These are phyloP conservation scores for Ophiostoma fasciatum DNA, from an alignment of 2,329 filamentous ascomycete species.

Conservation along the genomic window DNA sequence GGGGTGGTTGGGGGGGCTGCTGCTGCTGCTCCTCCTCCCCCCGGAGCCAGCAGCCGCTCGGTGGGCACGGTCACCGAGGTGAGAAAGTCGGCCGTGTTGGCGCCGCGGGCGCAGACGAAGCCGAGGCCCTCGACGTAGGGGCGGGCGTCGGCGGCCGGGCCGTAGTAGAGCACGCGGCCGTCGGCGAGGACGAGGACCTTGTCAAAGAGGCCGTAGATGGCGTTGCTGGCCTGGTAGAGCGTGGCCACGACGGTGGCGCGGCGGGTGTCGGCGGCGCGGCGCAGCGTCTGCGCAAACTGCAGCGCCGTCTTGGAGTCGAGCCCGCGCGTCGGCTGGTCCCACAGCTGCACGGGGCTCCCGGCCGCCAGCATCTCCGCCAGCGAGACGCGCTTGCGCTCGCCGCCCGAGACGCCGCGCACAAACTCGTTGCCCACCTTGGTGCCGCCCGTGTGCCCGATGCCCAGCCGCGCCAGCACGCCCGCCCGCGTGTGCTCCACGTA, in stretches of 20 bases:
- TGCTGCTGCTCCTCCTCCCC: too few relatives aligned
- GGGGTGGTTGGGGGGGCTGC: constrained; percentile 58
- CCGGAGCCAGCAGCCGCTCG: not conserved
- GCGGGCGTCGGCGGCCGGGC: constrained; percentile 33
- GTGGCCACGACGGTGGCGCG: constrained; percentile 44
- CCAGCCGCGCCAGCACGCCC: constrained; percentile 50
- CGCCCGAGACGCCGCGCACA: constrained; percentile 45
- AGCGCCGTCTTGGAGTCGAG: constrained; percentile 51
- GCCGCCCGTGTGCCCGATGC: constrained; percentile 50
- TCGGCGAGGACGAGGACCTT: constrained; percentile 4
- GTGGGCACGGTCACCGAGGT: constrained; percentile 38
- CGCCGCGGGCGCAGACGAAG: constrained; percentile 39
- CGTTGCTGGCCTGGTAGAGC: constrained; percentile 52
- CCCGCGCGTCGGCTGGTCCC: constrained; percentile 56
- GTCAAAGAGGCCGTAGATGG: constrained; percentile 26
- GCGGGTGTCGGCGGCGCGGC: constrained; percentile 51
- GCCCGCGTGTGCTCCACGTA: constrained; percentile 44
- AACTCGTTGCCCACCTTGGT: constrained; percentile 56
- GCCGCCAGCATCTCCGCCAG: constrained; percentile 55
- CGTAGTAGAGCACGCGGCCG: constrained; percentile 3
- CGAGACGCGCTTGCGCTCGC: constrained; percentile 57
- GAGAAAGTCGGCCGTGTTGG: constrained; percentile 64
- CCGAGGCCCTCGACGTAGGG: constrained; percentile 54
- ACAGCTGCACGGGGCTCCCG: constrained; percentile 46
- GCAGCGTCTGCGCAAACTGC: constrained; percentile 48